A percentile compares a stretch with the other conserved stretches of the same genome.
phyloP scores from a whole-genome alignment of 2,329 filamentous ascomycete species.

The Drechslerella coelobrocha region DNA sequence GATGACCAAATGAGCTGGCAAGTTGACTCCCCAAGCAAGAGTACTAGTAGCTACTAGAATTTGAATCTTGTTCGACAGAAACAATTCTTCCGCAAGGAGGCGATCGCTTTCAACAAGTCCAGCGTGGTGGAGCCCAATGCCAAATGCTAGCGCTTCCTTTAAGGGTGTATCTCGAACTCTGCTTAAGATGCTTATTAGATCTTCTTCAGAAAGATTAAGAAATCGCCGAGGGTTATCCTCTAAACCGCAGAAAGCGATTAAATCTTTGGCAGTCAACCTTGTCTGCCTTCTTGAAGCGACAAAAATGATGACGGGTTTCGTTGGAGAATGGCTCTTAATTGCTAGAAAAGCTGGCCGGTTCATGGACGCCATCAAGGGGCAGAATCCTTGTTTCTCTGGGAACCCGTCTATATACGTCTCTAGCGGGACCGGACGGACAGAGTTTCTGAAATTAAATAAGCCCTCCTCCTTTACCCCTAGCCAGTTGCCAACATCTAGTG shows the following conservation, averaged over 20 bases:
- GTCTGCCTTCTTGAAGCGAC: conserved; percentile 95
- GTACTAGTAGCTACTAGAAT: conserved; percentile 95
- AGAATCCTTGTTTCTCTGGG: conserved; percentile 92
- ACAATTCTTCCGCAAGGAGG: conserved; percentile 89
- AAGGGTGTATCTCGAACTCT: conserved; percentile 92
- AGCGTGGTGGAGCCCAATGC: conserved; percentile 95
- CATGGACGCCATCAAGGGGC: conserved; percentile 98
- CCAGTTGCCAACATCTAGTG: conserved; percentile 92
- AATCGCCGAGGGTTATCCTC: conserved; percentile 96
- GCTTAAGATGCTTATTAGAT: conserved; percentile 83
- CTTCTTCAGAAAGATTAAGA: conserved; percentile 91
- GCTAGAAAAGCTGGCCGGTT: conserved; percentile 95
- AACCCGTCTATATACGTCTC: conserved; percentile 99
- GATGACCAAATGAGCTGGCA: conserved; percentile 94
- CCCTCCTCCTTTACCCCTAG: conserved; percentile 83
- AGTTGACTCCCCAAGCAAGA: conserved; percentile 91
- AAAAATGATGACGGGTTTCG: conserved; percentile 97
- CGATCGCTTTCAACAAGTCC: conserved; percentile 94
- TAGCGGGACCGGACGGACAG: conserved; percentile 90
- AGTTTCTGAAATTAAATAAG: conserved; percentile 96
- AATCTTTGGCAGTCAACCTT: conserved; percentile 88
- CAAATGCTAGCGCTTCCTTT: conserved; percentile 93
- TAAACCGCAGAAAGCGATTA: conserved; percentile 98
- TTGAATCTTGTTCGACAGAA: conserved; percentile 97
- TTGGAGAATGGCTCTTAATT: conserved; percentile 93